Evolutionary conservation across 352 stramenopile genomes (phyloP), one percentile per base, ranked within the genome.

Genomic region (Aphanomyces invadans): DNA sequence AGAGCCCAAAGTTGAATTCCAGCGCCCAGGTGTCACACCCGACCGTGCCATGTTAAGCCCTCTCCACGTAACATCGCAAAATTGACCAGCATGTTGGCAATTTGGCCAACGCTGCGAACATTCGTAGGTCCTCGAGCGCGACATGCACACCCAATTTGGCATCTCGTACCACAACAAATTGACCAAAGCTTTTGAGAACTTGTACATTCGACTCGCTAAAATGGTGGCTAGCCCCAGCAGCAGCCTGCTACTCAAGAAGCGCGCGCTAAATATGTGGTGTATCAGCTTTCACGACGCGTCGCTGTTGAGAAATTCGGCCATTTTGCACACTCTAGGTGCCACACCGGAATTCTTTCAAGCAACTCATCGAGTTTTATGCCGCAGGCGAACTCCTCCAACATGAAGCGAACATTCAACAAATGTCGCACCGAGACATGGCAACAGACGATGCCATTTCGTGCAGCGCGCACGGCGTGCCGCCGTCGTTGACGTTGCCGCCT

Each of bases 141-240:
- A 67, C 33, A 59, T 67, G 60, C 60, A 67, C 46, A 28, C 60
- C 2, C 48, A 59, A 26, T 32, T 59, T 25, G 60, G 60, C 2
- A 19, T 45, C 25, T 9, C 21, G 9, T n/a, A 67, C 26, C 45
- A 67, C 26, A 7, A 17, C 3, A 39, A 36, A 2, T 39, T 72
- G 44, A 17, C 3, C 11, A 70, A 76, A 53, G 48, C 73, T 3
- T 62, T 85, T n/a, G 78, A 87, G 49, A 87, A 85, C 56, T 66
- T 87, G 17, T 87, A 78, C 56, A 65, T 87, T 39, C 75, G 76
- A 17, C 39, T 81, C 23, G 66, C 76, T 19, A 73, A 77, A 17
- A 54, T 85, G 42, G 44, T 83, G 11, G 70, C 78, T 10, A 79
- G 72, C 48, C 70, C 76, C 0, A 70, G 81, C 1, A 68, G 70